phyloP scores from a whole-genome alignment of 768 basidiomycete genomes.

The Hysterangium stoloniferum region DNA sequence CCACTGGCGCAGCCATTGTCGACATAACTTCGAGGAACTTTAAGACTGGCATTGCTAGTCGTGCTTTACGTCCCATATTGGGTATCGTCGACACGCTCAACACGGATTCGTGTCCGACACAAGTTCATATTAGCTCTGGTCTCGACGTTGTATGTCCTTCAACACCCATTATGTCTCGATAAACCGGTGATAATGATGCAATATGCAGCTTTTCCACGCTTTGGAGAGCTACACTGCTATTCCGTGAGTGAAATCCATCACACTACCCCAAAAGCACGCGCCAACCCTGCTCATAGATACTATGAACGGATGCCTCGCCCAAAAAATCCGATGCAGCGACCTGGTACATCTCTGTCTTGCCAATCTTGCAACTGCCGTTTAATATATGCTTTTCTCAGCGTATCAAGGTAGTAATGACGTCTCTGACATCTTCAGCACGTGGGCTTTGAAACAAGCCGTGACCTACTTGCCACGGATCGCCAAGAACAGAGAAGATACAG shows the following conservation, averaged over 20 bases:
- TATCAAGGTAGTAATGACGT: conserved; percentile 94
- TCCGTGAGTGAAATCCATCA: conserved; percentile 44
- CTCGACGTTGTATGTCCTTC: conserved; percentile 56
- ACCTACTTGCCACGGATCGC: conserved; percentile 84
- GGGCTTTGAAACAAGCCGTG: conserved; percentile 87
- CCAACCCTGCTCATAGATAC: conserved; percentile 43
- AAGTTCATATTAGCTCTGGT: conserved; percentile 90
- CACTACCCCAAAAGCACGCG: not conserved
- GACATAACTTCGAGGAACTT: conserved; percentile 88
- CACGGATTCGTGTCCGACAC: conserved; percentile 86
- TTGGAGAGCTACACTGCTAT: conserved; percentile 93
- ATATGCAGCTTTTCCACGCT: conserved; percentile 69
- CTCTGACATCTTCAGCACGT: conserved; percentile 91
- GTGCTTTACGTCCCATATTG: conserved; percentile 83
- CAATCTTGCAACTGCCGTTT: not conserved
- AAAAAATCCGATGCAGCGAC: conserved; percentile 80
- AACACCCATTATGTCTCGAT: not conserved
- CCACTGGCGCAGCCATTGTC: conserved; percentile 90
- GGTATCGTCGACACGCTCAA: conserved; percentile 85
- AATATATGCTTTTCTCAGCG: conserved; percentile 26
- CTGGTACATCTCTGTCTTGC: conserved; percentile 22
- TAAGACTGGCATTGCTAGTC: conserved; percentile 94
- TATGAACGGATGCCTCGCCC: conserved; percentile 87
- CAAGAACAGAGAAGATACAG: conserved; percentile 66
- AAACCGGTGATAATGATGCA: not conserved